Percentiles rank a stretch among this genome's conserved stretches.
Evolutionary conservation across 2,329 filamentous ascomycete species (phyloP).

Genomic region (Cordyceps fumosorosea): DNA sequence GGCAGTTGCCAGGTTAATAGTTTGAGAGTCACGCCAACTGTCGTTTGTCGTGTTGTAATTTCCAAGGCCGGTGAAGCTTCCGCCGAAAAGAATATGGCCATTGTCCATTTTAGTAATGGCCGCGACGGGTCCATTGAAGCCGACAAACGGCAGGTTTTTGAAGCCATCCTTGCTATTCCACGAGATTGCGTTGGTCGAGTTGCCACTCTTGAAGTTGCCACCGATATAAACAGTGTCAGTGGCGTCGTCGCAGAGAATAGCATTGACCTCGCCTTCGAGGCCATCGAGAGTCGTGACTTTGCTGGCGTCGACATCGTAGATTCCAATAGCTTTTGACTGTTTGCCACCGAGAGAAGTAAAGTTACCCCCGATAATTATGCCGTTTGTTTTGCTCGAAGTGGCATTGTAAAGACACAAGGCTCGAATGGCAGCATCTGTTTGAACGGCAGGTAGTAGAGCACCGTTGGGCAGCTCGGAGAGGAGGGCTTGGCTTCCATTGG

Average conservation of each 20-base stretch:
- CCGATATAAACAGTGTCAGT: slow-evolving; percentile 83
- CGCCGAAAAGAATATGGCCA: slow-evolving; percentile 86
- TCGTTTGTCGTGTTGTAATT: slow-evolving; percentile 59
- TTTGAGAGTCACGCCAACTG: slow-evolving; percentile 62
- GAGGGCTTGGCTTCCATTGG: slow-evolving; percentile 75
- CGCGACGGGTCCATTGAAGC: slow-evolving; percentile 87
- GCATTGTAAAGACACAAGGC: slow-evolving; percentile 77
- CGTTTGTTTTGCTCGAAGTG: slow-evolving; percentile 59
- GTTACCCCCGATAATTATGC: slow-evolving; percentile 84
- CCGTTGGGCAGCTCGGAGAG: slow-evolving; percentile 81
- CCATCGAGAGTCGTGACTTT: slow-evolving; percentile 70
- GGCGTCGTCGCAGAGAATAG: slow-evolving; percentile 73
- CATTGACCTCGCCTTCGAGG: slow-evolving; percentile 73
- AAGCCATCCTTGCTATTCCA: slow-evolving; percentile 66
- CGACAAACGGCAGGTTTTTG: slow-evolving; percentile 79
- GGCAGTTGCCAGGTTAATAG: slow-evolving; percentile 78
- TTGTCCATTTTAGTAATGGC: slow-evolving; percentile 76
- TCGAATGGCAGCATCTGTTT: slow-evolving; percentile 77
- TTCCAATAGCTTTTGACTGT: slow-evolving; percentile 69
- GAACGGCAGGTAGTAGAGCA: slow-evolving; percentile 65
- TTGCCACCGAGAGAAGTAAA: slow-evolving; percentile 83
- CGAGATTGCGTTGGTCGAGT: slow-evolving; percentile 84
- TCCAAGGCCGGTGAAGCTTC: slow-evolving; percentile 79
- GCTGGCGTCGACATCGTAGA: slow-evolving; percentile 69
- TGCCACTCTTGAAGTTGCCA: slow-evolving; percentile 70